These are phyloP conservation scores for Cytospora chrysosperma DNA, from an alignment of 2,329 filamentous ascomycete species.

Conservation along the genomic window DNA sequence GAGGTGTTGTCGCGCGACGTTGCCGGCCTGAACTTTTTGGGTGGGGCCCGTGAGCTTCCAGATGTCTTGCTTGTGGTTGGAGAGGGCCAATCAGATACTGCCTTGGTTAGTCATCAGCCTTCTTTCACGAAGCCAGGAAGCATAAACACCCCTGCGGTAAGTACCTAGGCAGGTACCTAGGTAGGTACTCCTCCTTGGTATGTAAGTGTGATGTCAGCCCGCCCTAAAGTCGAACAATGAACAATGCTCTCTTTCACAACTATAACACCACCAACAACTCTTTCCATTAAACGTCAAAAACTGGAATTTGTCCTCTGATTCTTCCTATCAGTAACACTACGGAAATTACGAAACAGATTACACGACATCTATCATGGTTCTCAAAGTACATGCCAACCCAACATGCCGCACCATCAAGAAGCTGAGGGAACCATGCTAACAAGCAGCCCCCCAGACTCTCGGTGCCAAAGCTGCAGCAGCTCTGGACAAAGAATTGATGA, in stretches of 20 bases:
- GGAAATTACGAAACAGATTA: neutral
- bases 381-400: constrained; percentile 31
- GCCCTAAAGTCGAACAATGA: neutral
- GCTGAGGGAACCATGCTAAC: constrained; percentile 25
- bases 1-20: constrained; percentile 3
- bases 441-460: constrained; percentile 62
- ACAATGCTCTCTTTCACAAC: neutral
- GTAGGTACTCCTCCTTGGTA: neutral
- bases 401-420: neutral
- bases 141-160: too few relatives aligned
- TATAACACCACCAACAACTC: neutral
- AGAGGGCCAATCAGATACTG: constrained; percentile 6
- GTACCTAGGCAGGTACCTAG: too few relatives aligned
- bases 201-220: constrained; percentile 12
- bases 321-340: neutral
- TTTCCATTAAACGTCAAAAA: neutral
- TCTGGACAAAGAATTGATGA: constrained; percentile 94
- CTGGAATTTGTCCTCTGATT: neutral
- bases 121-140: too few relatives aligned
- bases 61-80: constrained; percentile 9
- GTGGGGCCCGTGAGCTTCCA: constrained; percentile 19
- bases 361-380: constrained; percentile 30
- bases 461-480: constrained; percentile 83
- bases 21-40: constrained; percentile 18
- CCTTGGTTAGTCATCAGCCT: neutral